Conservation (phyloP, 805 yeast genomes). For the Metschnikowia anglica region DNA sequence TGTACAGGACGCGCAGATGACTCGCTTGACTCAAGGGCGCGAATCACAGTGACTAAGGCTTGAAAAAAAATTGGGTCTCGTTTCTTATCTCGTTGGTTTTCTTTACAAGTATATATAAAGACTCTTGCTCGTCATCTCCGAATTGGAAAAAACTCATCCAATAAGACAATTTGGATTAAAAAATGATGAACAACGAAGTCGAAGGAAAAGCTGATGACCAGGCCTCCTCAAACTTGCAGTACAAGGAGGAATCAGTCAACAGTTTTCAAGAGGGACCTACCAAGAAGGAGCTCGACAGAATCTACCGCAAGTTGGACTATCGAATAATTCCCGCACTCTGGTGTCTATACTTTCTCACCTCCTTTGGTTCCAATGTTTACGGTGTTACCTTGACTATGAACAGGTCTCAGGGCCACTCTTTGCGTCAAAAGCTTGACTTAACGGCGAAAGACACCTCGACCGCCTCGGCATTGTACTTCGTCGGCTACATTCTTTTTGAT, state of each 20-base stretch:
- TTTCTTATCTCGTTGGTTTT: slow-evolving; percentile 2
- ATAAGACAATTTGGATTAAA: no score
- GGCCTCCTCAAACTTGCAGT: slow-evolving; percentile 6
- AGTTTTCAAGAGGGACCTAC: slow-evolving; percentile 5
- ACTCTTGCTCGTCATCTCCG: neutral
- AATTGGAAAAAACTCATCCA: neutral
- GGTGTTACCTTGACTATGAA: slow-evolving; percentile 85
- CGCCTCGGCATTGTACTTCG: slow-evolving; percentile 79
- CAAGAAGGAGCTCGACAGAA: slow-evolving; percentile 41
- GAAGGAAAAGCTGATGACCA: slow-evolving; percentile 6
- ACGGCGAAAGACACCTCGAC: slow-evolving; percentile 59
- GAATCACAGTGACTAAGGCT: slow-evolving; percentile 10
- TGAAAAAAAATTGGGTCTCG: slow-evolving; percentile 9
- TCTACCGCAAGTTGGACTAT: slow-evolving; percentile 62
- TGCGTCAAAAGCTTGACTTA: slow-evolving; percentile 50
- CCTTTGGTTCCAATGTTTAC: slow-evolving; percentile 74
- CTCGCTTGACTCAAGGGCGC: slow-evolving; percentile 20
- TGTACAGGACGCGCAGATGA: slow-evolving; percentile 17
- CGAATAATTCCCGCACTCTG: slow-evolving; percentile 82
- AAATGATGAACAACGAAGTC: slow-evolving; percentile 4
- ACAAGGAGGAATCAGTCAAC: slow-evolving; percentile 13
- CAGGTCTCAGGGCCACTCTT: slow-evolving; percentile 56
- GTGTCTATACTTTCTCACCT: slow-evolving; percentile 73
- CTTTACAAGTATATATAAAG: neutral
- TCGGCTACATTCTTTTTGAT: slow-evolving; percentile 80